Conservation (phyloP, 2,329 filamentous ascomycete genomes). For the Talaromyces funiculosus region DNA sequence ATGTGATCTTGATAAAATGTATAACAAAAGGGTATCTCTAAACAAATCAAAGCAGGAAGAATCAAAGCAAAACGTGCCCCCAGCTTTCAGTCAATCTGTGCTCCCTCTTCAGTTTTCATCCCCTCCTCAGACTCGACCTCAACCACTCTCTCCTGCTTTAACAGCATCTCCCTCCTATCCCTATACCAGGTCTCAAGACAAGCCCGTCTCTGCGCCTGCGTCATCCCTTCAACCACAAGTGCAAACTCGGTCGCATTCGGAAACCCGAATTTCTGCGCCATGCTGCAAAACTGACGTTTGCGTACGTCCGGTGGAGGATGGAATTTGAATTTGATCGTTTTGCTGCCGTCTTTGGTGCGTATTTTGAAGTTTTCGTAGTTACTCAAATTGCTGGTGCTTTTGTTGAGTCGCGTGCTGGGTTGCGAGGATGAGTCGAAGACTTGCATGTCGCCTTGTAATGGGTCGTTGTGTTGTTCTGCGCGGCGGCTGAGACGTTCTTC, state of each 20-base stretch:
- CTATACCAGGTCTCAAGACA: constrained; percentile 78
- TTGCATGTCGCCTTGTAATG: constrained; percentile 27
- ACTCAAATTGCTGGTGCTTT: neutral
- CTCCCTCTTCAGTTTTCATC: neutral
- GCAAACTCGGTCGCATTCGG: constrained; percentile 76
- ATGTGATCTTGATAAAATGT: neutral
- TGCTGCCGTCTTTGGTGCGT: constrained; percentile 28
- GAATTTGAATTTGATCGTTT: constrained; percentile 54
- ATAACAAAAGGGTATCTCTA: neutral
- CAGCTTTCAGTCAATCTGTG: neutral
- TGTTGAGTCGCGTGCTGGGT: neutral
- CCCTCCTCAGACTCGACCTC: neutral
- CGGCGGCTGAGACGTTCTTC: constrained; percentile 76
- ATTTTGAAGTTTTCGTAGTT: constrained; percentile 12
- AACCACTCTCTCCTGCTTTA: constrained; percentile 11
- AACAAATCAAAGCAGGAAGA: neutral
- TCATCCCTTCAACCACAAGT: constrained; percentile 83
- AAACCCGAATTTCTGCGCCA: constrained; percentile 77
- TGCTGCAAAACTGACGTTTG: constrained; percentile 80
- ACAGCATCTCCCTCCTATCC: constrained; percentile 52
- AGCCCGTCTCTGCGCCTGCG: constrained; percentile 70
- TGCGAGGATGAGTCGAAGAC: constrained; percentile 29
- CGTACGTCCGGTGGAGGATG: constrained; percentile 69
- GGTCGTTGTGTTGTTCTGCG: constrained; percentile 52
- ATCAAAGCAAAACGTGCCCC: neutral